Evolutionary conservation across 2,329 filamentous ascomycete genomes (phyloP), one percentile per base, ranked within the genome.

Genomic region (Grosmannia huntii): DNA sequence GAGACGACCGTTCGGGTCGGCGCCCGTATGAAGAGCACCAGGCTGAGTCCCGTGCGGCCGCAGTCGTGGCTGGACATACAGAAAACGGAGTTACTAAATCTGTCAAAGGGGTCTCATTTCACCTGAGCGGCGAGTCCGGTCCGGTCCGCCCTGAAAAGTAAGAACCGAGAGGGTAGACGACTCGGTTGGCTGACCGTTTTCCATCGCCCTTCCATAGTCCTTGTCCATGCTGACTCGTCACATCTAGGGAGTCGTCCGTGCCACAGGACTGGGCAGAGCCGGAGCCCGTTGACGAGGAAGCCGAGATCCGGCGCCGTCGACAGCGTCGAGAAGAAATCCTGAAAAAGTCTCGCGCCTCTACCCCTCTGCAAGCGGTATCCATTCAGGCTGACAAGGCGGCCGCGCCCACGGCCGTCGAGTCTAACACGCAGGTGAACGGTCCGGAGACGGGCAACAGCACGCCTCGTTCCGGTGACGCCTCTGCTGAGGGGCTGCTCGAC

Each of bases 251-350:
- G 21, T 19, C 19, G 16, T 14, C 38, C 14, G 38, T 19, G 16
- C 38, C 38, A 5, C 41, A 44, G 21, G 41, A 44, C 6, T 44
- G 41, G 41, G 19, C 79, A 61, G 78, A 81, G 63, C 74, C 79
- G 58, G 76, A 83, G 64, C 77, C 80, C n/a, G 69, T 90, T 64
- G 87, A 95, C 69, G 88, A 95, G 73, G 87, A 87, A 62, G 85
- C 87, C 64, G 79, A 92, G 66, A 87, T 96, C 66, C 88, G 95
- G 70, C 85, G 90, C 66, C 87, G 91, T 58, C 86, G 90, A 31
- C 90, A 87, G 68, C 83, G 87, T 60, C 85, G 91, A 63, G 89
- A 94, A 73, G 89, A 89, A 63, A 87, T 95, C 62, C 82, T 90
- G 68, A 87, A 89, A 69, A 95, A 90, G 74, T 87, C 90, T 66